Evolutionary conservation across 2,329 filamentous ascomycete genomes (phyloP).

Genomic region (Nemania sp.): DNA sequence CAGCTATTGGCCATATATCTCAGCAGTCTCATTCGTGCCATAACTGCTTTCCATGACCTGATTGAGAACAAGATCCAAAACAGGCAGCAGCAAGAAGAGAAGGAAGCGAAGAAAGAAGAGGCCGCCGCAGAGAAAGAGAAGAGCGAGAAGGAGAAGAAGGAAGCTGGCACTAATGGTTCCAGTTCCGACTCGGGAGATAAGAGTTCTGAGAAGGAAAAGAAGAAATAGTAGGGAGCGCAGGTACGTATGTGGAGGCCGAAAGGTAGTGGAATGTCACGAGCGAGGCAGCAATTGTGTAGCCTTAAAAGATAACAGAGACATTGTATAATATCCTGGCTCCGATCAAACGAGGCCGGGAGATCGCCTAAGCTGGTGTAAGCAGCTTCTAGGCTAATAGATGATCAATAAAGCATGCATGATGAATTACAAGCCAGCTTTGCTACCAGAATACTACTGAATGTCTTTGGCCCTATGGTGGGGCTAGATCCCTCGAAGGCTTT

Average conservation of each 20-base stretch:
- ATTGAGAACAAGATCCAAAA: slow-evolving; percentile 99
- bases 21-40: slow-evolving; percentile 94
- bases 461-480: not conserved
- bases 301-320: slow-evolving; percentile 26
- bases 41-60: slow-evolving; percentile 98
- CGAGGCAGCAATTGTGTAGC: slow-evolving; percentile 13
- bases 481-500: not conserved
- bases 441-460: not conserved
- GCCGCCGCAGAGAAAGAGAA: slow-evolving; percentile 63
- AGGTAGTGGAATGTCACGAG: slow-evolving; percentile 27
- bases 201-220: slow-evolving; percentile 61
- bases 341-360: slow-evolving; percentile 23
- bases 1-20: slow-evolving; percentile 99
- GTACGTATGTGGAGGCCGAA: slow-evolving; percentile 17
- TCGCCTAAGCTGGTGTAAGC: slow-evolving; percentile 29
- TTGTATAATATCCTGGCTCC: slow-evolving; percentile 45
- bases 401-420: slow-evolving; percentile 31
- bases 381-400: slow-evolving; percentile 34
- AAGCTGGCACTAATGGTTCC: slow-evolving; percentile 69
- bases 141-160: slow-evolving; percentile 66
- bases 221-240: slow-evolving; percentile 54
- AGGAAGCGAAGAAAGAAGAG: slow-evolving; percentile 81
- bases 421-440: slow-evolving; percentile 16
- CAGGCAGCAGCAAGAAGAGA: slow-evolving; percentile 94
- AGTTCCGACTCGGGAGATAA: slow-evolving; percentile 53